Base-by-base conservation (phyloP, 1,284 basidiomycete genomes). In the Chondrostereum purpureum region DNA sequence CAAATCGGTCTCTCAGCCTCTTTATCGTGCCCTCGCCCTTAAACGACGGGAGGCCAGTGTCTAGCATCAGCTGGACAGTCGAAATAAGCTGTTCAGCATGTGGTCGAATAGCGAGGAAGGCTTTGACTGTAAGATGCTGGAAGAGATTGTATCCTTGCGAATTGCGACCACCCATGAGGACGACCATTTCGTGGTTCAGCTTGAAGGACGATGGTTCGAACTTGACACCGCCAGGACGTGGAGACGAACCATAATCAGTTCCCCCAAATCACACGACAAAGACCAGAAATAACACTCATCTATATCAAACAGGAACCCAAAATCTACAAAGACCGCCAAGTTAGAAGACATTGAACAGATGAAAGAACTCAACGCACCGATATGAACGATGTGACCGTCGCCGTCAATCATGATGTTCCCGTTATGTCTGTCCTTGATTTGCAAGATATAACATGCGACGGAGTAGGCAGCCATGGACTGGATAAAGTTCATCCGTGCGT, bases 381-480 rank as follows among this genome's bases (percentile, higher is more conserved):
- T 83, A 60, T 99, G 95, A 3, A 97, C 80, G 50, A 99, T 90
- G 60, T 97, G 93, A 0, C 95, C 95, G 50, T 94, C 89, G 5
- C 88, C 92, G 58, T 97, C 93, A 49, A 99, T 95, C 94, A 99
- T 96, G 58, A 98, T 98, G 63, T 99, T 99, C 16, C 95, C 95
- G 59, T 98, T 98, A 65, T 99, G 95, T 27, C 95, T 72, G 63
- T 99, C 96, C 67, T 96, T 95, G 67, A 98, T 92, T 64, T 99
- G 95, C 33, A 98, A 67, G 51, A 98, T 92, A 65, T 97, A 98
- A 64, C 95, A 99, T 10, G 92, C 91, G n/a, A 99, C 85, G 24
- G 93, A 97, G 66, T 99, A 99, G 14, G 93, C 96, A 1, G 96
- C 96, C 96, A 99, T 99, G 1, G 92, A 95, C 61, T 96, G 92